Evolutionary conservation across 257 asterid species (phyloP), one percentile per base, ranked within the genome.

Genomic region (Gentiana macrophylla): DNA sequence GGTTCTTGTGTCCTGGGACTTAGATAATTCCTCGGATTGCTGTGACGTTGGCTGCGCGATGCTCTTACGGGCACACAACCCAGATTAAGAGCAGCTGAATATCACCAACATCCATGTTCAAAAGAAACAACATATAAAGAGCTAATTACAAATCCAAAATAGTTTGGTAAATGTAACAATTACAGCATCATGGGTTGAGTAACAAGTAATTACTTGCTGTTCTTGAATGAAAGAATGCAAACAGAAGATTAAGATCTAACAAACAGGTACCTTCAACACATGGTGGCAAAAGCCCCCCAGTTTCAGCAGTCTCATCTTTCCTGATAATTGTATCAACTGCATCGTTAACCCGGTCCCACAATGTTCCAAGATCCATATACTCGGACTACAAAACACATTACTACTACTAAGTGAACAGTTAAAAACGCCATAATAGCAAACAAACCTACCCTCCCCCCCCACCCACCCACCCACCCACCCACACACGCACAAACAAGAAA

Each of bases 321-420:
- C 97, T 79, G 64, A 89, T 89, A 3, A 85, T 89, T 9, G 81
- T 78, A 57, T 89, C 88, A 57, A 89, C 68, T 35, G 95, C 95
- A 62, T 89, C 95, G 60, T 83, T 89, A 58, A 78, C 84, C 52
- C 95, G 77, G 68, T 81, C 93, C 95, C 95, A 89, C 44, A 89
- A 67, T n/a, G 95, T 82, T 9, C 68, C 81, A 12, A 68, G 66
- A 74, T 89, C 81, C 63, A 80, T 68, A 70, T 83, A 89, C 66
- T 89, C 94, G 60, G 80, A 86, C 97, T 89, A 69, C 51, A 59
- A 56, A 53, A 67, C 38, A 54, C 55, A 48, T 34, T 59, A 53
- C 59, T 60, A 34, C 36, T 45, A 53, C 6, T 11, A 34, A 41
- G 54, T 56, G 46, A 57, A 15, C 41, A 57, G 47, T 53, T 3